Base-by-base conservation (phyloP, 2,329 filamentous ascomycete species). In the Pseudonectria foliicola region DNA sequence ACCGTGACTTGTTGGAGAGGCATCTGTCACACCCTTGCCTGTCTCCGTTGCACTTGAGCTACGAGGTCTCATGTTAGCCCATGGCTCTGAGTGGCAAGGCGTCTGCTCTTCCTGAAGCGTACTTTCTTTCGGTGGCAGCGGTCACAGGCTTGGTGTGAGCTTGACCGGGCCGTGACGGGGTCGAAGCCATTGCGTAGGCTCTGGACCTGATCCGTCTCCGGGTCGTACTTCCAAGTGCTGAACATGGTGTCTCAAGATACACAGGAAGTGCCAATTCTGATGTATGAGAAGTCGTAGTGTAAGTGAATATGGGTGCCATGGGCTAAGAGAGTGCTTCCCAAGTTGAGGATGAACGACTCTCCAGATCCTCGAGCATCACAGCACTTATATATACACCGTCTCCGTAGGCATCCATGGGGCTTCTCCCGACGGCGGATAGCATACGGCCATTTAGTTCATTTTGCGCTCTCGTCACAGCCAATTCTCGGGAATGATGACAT, bases 71-170 rank as follows among this genome's bases (percentile, higher is more conserved):
- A 27, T 14, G 31, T 47, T 35, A 47, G 45, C 37, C 13, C 31
- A 26, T 11, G 11, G 4, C 21, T 13, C 12, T 13, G 14, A 1
- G 24, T 13, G 29, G 27, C 15, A 25, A 28, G 31, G 30, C 25
- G 25, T 16, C 41, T 36, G 29, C n/a, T 32, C 12, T 15, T 12
- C 31, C 18, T 13, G 7, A 24, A 3, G 14, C 34, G 7, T 45
- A 62, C 60, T 52, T 63, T 63, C 36, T 63, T 63, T 44, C 60
- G 56, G 30, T 63, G 59, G 33, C 61, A 63, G 18, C 58, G 49
- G 30, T 60, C 55, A 44, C 61, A 63, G 3, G 60, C 61, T 39
- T 62, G 59, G 40, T 63, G 61, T 32, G 54, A 54, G 40, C 56
- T 63, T 8, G 59, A 61, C 27, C 60, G 55, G 21, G 60, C 59